Evolutionary conservation across 805 yeast species (phyloP), one percentile per base, ranked within the genome.

Genomic region (Yarrowia sp.): DNA sequence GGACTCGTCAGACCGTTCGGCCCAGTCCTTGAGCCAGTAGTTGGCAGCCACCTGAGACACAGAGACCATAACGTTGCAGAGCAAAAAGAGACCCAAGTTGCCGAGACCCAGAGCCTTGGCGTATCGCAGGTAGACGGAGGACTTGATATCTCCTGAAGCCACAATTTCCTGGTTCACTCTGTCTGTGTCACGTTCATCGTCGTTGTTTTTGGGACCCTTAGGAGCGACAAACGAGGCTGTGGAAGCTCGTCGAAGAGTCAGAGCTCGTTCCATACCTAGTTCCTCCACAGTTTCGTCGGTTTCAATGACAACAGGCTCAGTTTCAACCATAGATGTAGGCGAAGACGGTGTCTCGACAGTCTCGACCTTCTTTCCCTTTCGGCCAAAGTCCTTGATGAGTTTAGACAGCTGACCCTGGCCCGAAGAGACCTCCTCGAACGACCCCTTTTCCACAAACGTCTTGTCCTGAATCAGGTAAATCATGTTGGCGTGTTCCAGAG

Each of bases 1-100:
- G 28, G 90, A 90, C 48, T 74, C 72, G 58, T 73, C 76, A 4
- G 90, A 81, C 17, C 87, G 82, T 72, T 91, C 97, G 19, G 96
- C 88, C 97, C 97, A 91, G 72, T 87, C 87, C 71, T 91, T 90
- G 72, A 91, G 81, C 97, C 97, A 91, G 67, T 89, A 80, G 71
- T 85, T 89, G 40, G 89, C 85, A 43, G 78, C 76, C 56, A 90
- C 90, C 66, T 85, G 81, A 49, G 85, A 72, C 16, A 81, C 70
- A 83, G 85, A 86, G 0, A 88, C 3, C 69, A 65, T 51, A 38
- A 41, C 12, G 32, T 58, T 43, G 30, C 49, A 58, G 8, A 58
- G 32, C 22, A 58, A 22, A 86, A 70, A 71, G 83, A 85, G 2
- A 70, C 66, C 51, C 86, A 70, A 71, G 32, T 58, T 58, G 5